phyloP scores from a whole-genome alignment of 164 flowering plant genomes.

The Berberis thunbergii region DNA sequence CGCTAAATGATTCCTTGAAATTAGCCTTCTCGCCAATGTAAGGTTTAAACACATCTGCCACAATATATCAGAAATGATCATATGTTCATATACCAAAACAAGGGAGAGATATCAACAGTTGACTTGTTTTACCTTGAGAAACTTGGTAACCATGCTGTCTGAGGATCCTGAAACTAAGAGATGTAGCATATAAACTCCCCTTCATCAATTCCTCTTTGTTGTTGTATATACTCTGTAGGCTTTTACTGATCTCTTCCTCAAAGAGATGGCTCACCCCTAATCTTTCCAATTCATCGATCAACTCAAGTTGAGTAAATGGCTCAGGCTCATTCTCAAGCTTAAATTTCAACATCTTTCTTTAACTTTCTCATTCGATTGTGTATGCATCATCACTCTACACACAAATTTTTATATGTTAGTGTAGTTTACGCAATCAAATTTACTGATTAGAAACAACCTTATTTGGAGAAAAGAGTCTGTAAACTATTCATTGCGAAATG shows the following conservation, averaged over 20 bases:
- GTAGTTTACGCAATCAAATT: too few relatives aligned
- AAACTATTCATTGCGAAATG: too few relatives aligned
- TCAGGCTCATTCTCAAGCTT: conserved; percentile 5
- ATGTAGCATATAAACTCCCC: neutral
- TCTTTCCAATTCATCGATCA: conserved; percentile 5
- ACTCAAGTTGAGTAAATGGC: conserved; percentile 5
- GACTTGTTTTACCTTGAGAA: neutral
- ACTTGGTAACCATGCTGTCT: conserved; percentile 8
- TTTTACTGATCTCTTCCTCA: conserved; percentile 4
- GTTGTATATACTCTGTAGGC: neutral
- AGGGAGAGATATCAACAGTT: neutral
- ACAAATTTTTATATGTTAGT: neutral
- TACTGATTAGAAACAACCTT: too few relatives aligned
- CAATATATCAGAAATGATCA: neutral
- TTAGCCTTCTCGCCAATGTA: neutral
- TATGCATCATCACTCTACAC: conserved; percentile 8
- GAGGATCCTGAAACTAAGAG: conserved; percentile 4
- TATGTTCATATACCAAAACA: neutral
- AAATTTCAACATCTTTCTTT: conserved; percentile 7
- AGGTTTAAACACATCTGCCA: conserved; percentile 3
- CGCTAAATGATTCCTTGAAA: neutral
- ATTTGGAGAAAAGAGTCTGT: too few relatives aligned
- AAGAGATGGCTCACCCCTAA: conserved; percentile 3
- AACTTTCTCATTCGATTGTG: conserved; percentile 5
- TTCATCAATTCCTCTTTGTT: neutral